Conservation (phyloP, 306 rosid species). For the Ceratonia siliqua region DNA sequence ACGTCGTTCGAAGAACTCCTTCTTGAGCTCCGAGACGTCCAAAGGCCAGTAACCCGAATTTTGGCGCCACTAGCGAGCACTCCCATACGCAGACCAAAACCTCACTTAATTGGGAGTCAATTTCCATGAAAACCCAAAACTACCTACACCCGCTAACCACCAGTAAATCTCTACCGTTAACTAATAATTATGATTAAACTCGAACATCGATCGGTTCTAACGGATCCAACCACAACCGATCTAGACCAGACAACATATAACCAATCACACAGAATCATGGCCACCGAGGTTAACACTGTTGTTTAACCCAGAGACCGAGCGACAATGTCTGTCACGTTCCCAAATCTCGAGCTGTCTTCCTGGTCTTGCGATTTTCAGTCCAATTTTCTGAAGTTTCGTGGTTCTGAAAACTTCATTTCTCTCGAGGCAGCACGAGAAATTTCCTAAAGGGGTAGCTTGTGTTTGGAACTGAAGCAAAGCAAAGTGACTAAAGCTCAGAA, state of each 20-base stretch:
- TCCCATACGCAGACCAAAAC: slow-evolving; percentile 25
- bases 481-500: neutral
- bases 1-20: slow-evolving; percentile 11
- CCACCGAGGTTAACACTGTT: neutral
- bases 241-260: neutral
- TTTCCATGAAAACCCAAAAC: neutral
- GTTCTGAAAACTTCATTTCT: slow-evolving; percentile 23
- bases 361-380: slow-evolving; percentile 39
- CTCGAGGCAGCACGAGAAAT: slow-evolving; percentile 38
- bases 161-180: slow-evolving; percentile 21
- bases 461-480: slow-evolving; percentile 15
- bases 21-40: slow-evolving; percentile 43
- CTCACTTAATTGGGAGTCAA: neutral
- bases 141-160: neutral
- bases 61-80: slow-evolving; percentile 54
- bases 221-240: neutral
- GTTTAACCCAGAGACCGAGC: slow-evolving; percentile 34
- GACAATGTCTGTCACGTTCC: slow-evolving; percentile 64
- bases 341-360: slow-evolving; percentile 75
- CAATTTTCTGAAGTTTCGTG: neutral
- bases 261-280: slow-evolving; percentile 8
- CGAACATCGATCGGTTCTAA: slow-evolving; percentile 7
- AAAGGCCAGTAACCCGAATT: slow-evolving; percentile 26
- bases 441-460: slow-evolving; percentile 33
- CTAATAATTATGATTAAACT: neutral